Conservation (phyloP, 331 rosid species). For the Quercus phellos region DNA sequence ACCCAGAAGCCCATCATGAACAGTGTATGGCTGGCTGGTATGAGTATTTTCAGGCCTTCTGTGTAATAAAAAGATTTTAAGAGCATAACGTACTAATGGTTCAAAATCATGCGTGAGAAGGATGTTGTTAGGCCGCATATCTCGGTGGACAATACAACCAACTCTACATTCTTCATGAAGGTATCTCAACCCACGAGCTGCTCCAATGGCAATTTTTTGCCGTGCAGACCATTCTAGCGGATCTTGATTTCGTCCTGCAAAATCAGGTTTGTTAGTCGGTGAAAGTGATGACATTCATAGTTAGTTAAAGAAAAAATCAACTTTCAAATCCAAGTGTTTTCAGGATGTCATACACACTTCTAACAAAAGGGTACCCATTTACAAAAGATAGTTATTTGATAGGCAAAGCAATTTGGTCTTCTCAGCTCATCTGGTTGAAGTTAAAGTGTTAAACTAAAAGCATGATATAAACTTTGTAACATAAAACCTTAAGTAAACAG, state of each 20-base stretch:
- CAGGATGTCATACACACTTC: background rate
- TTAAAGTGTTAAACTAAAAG: background rate
- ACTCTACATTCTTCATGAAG: constrained; percentile 99
- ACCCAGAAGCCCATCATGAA: background rate
- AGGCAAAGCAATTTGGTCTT: background rate
- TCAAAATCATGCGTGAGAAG: constrained; percentile 98
- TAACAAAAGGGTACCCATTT: background rate
- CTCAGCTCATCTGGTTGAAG: background rate
- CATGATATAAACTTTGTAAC: background rate
- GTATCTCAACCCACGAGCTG: constrained; percentile 96
- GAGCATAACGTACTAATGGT: constrained; percentile 62
- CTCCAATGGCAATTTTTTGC: constrained; percentile 84
- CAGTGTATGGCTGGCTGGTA: background rate
- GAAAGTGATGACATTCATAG: background rate
- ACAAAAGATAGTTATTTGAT: background rate
- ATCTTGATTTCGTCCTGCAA: constrained; percentile 55
- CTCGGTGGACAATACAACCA: constrained; percentile 97
- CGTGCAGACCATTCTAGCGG: constrained; percentile 80
- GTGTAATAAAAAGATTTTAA: background rate
- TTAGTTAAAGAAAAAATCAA: background rate
- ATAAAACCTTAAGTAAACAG: background rate
- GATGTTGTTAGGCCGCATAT: constrained; percentile 91
- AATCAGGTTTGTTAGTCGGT: background rate
- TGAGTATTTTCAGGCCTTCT: background rate
- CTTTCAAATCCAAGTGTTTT: background rate